These are phyloP conservation scores for Pleurotus salmoneostramineus DNA, from an alignment of 768 basidiomycete genomes.

Conservation along the genomic window DNA sequence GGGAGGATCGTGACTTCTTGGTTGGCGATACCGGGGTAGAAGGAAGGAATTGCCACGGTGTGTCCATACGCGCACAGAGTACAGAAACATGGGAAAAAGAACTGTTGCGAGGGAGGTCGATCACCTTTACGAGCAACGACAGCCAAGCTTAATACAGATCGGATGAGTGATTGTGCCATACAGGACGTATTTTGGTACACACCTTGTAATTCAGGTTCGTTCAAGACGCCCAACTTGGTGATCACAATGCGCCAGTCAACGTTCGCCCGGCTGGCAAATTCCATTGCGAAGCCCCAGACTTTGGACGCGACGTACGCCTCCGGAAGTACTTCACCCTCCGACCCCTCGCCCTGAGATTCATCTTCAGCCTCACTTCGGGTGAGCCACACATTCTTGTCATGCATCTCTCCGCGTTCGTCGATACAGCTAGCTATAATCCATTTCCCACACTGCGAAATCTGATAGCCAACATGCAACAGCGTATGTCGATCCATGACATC, in stretches of 20 bases:
- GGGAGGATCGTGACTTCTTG: conserved; percentile 19
- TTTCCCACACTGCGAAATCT: conserved; percentile 58
- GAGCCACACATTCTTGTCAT: conserved; percentile 66
- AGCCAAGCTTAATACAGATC: conserved; percentile 56
- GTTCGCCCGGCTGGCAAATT: conserved; percentile 59
- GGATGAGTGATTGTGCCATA: conserved; percentile 4
- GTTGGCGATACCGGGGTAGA: conserved; percentile 16
- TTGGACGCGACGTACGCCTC: conserved; percentile 52
- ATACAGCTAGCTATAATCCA: conserved; percentile 76
- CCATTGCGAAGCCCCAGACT: conserved; percentile 68
- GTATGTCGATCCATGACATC: conserved; percentile 44
- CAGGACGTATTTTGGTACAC: background rate
- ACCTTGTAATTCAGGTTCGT: conserved; percentile 63
- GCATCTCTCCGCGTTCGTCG: conserved; percentile 76
- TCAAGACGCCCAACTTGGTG: conserved; percentile 62
- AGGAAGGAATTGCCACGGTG: conserved; percentile 56
- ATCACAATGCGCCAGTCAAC: conserved; percentile 82
- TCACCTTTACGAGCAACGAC: conserved; percentile 31
- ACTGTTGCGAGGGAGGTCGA: conserved; percentile 30
- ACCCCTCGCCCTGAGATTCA: conserved; percentile 22
- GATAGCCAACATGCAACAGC: conserved; percentile 76
- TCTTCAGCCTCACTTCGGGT: conserved; percentile 35
- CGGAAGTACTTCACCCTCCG: conserved; percentile 17
- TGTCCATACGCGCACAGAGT: conserved; percentile 53
- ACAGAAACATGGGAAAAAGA: conserved; percentile 47